Evolutionary conservation across 2,329 filamentous ascomycete genomes (phyloP).

Genomic region (Penicillium sclerotigenum): DNA sequence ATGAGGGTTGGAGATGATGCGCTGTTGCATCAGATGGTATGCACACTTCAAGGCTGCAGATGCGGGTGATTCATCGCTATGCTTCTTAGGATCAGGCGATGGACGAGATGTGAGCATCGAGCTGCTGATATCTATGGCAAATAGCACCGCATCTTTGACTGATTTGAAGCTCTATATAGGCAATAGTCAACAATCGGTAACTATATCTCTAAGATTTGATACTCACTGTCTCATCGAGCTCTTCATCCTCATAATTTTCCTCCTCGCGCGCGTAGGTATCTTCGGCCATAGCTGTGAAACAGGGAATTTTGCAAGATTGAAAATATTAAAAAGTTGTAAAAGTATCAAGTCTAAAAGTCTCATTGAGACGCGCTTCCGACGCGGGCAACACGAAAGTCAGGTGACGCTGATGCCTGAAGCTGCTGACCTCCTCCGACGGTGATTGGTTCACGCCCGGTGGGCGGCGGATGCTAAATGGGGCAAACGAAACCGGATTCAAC

Average conservation of each 20-base stretch:
- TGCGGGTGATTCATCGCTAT: slow-evolving; percentile 72
- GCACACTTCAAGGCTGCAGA: slow-evolving; percentile 89
- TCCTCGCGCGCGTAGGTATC: slow-evolving; percentile 39
- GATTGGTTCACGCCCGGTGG: slow-evolving; percentile 27
- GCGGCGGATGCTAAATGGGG: neutral
- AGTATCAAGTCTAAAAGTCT: slow-evolving; percentile 10
- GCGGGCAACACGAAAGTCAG: slow-evolving; percentile 35
- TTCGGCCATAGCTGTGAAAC: slow-evolving; percentile 35
- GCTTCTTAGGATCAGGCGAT: slow-evolving; percentile 66
- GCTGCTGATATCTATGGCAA: slow-evolving; percentile 86
- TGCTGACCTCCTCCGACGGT: slow-evolving; percentile 29
- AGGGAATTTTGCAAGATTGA: neutral
- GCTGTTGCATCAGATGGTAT: slow-evolving; percentile 93
- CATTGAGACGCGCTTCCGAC: slow-evolving; percentile 28
- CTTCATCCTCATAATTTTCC: slow-evolving; percentile 45
- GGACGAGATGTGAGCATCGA: slow-evolving; percentile 76
- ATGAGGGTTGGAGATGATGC: slow-evolving; percentile 92
- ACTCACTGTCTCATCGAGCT: slow-evolving; percentile 46
- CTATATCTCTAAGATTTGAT: neutral
- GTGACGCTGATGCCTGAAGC: slow-evolving; percentile 24
- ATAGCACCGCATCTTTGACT: slow-evolving; percentile 95
- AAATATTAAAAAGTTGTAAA: neutral
- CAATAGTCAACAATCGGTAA: slow-evolving; percentile 4
- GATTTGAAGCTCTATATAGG: slow-evolving; percentile 72
- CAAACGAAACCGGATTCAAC: neutral